phyloP scores from a whole-genome alignment of 2,329 filamentous ascomycete species.

The Orbilia blumenaviensis region DNA sequence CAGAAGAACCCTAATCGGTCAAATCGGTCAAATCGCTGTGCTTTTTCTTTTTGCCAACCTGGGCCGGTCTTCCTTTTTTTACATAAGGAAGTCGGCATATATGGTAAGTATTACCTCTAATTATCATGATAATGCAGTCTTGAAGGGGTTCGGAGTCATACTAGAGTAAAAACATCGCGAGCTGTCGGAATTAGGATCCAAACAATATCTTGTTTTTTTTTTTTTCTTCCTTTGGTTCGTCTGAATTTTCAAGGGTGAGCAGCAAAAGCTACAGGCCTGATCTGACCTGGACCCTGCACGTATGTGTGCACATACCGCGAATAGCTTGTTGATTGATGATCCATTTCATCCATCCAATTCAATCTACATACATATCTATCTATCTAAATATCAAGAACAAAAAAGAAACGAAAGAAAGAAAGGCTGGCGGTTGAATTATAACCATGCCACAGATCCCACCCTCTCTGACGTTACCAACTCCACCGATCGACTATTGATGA shows the following conservation, averaged over 20 bases:
- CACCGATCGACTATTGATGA: slow-evolving; percentile 36
- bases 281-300: no score
- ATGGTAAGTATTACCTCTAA: slow-evolving; percentile 2
- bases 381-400: not conserved
- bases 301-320: no score
- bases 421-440: not conserved
- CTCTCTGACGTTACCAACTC: slow-evolving; percentile 33
- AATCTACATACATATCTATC: no score
- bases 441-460: slow-evolving; percentile 7
- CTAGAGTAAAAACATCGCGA: not conserved
- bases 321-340: no score
- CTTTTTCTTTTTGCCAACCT: no score
- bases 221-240: no score
- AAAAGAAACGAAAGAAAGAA: not conserved
- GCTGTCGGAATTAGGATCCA: not conserved
- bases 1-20: not conserved
- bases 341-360: no score
- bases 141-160: not conserved
- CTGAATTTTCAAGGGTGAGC: no score
- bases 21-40: not conserved
- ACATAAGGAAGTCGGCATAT: slow-evolving; percentile 8
- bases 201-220: no score
- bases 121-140: not conserved
- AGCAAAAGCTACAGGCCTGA: no score
- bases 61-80: no score